Evolutionary conservation across 345 rosid species (phyloP).

Genomic region (Euphorbia peplus): DNA sequence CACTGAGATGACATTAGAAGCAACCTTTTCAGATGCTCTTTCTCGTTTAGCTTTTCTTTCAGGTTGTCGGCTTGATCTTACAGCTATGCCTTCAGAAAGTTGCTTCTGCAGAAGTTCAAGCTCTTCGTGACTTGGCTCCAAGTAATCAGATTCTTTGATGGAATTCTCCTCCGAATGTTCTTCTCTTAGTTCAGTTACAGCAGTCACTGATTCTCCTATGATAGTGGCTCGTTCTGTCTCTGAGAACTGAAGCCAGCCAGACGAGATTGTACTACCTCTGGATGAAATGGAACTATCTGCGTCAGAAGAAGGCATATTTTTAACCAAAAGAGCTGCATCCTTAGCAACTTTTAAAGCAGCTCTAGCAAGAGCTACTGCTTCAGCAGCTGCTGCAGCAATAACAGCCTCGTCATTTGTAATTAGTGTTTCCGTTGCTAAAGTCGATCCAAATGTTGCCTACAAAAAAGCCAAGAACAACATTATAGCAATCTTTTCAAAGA

Average conservation of each 20-base stretch:
- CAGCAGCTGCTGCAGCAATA: slow-evolving; percentile 83
- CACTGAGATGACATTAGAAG: slow-evolving; percentile 47
- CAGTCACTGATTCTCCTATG: slow-evolving; percentile 41
- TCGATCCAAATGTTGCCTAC: slow-evolving; percentile 55
- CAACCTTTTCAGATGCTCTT: slow-evolving; percentile 65
- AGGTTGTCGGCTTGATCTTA: slow-evolving; percentile 69
- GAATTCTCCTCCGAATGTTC: slow-evolving; percentile 22
- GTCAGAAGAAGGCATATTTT: slow-evolving; percentile 31
- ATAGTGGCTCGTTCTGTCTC: slow-evolving; percentile 56
- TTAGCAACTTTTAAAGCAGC: slow-evolving; percentile 83
- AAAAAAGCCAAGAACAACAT: slow-evolving; percentile 17
- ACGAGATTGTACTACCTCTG: slow-evolving; percentile 27
- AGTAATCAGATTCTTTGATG: slow-evolving; percentile 41
- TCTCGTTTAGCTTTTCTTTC: slow-evolving; percentile 75
- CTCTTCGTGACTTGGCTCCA: slow-evolving; percentile 52
- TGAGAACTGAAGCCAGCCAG: slow-evolving; percentile 46
- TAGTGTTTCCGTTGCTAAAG: slow-evolving; percentile 72
- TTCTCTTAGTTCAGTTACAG: slow-evolving; percentile 37
- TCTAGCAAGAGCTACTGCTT: slow-evolving; percentile 89
- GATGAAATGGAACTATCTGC: slow-evolving; percentile 26
- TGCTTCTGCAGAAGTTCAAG: slow-evolving; percentile 52
- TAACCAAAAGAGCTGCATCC: slow-evolving; percentile 60
- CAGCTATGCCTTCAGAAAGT: slow-evolving; percentile 50
- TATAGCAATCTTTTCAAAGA: background rate
- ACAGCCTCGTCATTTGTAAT: slow-evolving; percentile 77